Conservation (phyloP, 1,284 basidiomycete genomes). For the Inonotus obliquus region DNA sequence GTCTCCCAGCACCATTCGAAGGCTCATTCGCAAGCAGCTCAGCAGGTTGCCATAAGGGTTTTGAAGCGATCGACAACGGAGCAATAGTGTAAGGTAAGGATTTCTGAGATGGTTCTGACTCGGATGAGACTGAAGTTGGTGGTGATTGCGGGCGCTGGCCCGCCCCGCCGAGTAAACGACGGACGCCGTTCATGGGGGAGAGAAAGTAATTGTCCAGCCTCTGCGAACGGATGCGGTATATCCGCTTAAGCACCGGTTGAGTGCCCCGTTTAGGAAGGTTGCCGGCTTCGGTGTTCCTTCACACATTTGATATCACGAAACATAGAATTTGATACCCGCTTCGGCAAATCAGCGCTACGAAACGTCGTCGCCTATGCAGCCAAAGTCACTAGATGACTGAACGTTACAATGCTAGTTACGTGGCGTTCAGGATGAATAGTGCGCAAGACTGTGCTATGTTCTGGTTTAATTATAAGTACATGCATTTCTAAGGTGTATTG, state of each 20-base stretch:
- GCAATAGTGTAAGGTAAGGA: slow-evolving; percentile 35
- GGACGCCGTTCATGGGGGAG: slow-evolving; percentile 22
- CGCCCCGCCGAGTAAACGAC: slow-evolving; percentile 20
- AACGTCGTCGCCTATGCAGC: no score
- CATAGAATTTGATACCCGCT: no score
- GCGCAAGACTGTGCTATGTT: background rate
- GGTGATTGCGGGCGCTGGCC: slow-evolving; percentile 43
- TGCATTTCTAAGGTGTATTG: background rate
- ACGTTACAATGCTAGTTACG: no score
- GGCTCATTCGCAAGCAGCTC: slow-evolving; percentile 1
- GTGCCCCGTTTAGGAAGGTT: no score
- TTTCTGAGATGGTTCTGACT: slow-evolving; percentile 24
- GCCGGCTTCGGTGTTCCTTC: no score
- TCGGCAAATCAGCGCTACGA: no score
- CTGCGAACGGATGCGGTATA: background rate
- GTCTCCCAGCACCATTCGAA: background rate
- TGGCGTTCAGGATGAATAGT: no score
- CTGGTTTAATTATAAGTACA: background rate
- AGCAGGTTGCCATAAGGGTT: slow-evolving; percentile 17
- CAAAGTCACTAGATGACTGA: no score
- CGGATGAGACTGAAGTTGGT: slow-evolving; percentile 28
- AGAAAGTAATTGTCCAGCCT: slow-evolving; percentile 1
- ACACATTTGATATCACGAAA: no score
- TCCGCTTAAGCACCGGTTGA: no score
- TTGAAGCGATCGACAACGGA: slow-evolving; percentile 42